Base-by-base conservation (phyloP, 176 grass and related monocot species). In the Cymbopogon citratus region DNA sequence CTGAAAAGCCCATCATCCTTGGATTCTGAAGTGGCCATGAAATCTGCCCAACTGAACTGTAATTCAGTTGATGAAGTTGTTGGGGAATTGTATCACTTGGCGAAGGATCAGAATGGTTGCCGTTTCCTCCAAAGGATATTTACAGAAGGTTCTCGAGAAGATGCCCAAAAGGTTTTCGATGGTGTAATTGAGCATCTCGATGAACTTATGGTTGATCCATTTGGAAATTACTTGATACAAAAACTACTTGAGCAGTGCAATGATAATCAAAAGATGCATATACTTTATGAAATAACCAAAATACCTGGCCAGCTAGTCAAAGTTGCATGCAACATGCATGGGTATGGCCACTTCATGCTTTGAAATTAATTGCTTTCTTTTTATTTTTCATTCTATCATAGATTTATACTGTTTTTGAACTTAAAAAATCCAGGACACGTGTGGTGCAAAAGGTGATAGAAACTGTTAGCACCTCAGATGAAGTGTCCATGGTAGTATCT, bases 401-500 rank as follows among this genome's bases (percentile, higher is more conserved):
- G 3, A 3, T 28, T n/a, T 24, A 28, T 31, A 56, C 15, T 72
- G 14, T 60, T 83, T 78, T 65, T 66, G 25, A 43, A 79, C 41
- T 27, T 83, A 18, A 75, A 62, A 62, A 75, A 76, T 93, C 54
- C 69, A 97, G 94, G 69, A 91, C 91, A 40, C 87, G 85, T 61
- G 87, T 78, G 51, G 94, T 93, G 24, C 94, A 93, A 79, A 97
- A 93, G 85, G 52, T 97, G 75, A 90, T 97, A 75, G 94, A 90
- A 78, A 86, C 76, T 54, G 74, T 93, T 62, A 88, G 75, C 66
- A 79, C 14, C 7, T 68, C 81, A 9, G 71, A 81, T 75, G 81
- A 87, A 75, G 54, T 74, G 73, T 89, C 82, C 34, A 81, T 87
- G 82, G 72, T 93, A 60, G 91, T 93, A 23, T 84, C 75, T 57